Evolutionary conservation across 192 early-diverging fungal species (phyloP).

Genomic region (Linnemannia exigua): DNA sequence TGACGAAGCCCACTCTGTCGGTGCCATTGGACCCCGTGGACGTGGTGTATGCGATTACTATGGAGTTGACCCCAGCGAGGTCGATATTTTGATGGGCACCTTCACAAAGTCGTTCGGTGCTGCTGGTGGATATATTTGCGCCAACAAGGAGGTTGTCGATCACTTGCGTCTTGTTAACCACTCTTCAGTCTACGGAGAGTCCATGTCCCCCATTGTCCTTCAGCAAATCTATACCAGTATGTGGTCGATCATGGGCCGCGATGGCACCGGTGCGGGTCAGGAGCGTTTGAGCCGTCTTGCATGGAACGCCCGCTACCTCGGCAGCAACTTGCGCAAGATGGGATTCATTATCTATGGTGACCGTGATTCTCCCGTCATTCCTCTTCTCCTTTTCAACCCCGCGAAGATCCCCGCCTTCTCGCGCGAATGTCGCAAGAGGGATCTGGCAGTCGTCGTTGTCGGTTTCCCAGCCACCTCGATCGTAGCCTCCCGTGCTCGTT

Average conservation of each 20-base stretch:
- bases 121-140: constrained; percentile 96
- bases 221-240: constrained; percentile 93
- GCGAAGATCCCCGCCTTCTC: constrained; percentile 98
- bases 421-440: constrained; percentile 88
- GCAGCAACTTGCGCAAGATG: constrained; percentile 82
- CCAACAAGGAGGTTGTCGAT: constrained; percentile 79
- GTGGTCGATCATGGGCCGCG: constrained; percentile 95
- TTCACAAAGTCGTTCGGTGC: constrained; percentile 99
- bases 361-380: constrained; percentile 90
- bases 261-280: constrained; percentile 86
- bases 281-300: constrained; percentile 88
- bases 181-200: constrained; percentile 91
- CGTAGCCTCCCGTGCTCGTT: constrained; percentile 92
- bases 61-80: constrained; percentile 87
- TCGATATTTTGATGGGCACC: constrained; percentile 98
- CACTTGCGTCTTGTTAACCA: constrained; percentile 84
- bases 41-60: constrained; percentile 98
- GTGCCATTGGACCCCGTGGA: constrained; percentile 93
- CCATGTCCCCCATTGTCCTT: constrained; percentile 86
- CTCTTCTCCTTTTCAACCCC: constrained; percentile 92
- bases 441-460: constrained; percentile 96
- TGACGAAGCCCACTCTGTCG: constrained; percentile 98
- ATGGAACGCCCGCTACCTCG: constrained; percentile 89
- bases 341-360: constrained; percentile 97
- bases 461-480: constrained; percentile 99